phyloP scores from a whole-genome alignment of 768 basidiomycete species.

The Auriculariales sp. region DNA sequence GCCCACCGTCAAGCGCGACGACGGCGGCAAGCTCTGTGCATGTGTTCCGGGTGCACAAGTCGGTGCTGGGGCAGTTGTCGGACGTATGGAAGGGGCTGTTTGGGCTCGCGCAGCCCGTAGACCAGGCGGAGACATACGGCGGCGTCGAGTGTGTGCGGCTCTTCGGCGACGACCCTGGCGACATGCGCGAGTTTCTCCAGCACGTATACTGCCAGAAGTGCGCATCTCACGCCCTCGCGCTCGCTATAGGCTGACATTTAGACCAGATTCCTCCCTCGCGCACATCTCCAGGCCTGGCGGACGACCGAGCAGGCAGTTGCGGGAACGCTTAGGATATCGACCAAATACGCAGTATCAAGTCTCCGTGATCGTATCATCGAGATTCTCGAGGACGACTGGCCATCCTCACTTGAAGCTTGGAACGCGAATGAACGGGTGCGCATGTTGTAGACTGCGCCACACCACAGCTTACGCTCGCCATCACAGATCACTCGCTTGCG shows the following conservation, averaged over 20 bases:
- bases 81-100: neutral
- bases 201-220: neutral
- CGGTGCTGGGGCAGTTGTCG: neutral
- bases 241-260: neutral
- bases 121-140: neutral
- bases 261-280: neutral
- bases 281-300: neutral
- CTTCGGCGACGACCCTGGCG: neutral
- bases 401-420: slow-evolving; percentile 1
- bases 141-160: neutral
- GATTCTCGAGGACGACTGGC: slow-evolving; percentile 7
- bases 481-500: neutral
- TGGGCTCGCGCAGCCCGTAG: neutral
- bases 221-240: neutral
- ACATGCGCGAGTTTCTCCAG: slow-evolving; percentile 1
- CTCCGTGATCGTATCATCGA: slow-evolving; percentile 5
- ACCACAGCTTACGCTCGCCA: neutral
- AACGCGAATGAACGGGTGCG: neutral
- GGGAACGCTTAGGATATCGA: slow-evolving; percentile 4
- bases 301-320: neutral
- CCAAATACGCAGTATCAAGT: slow-evolving; percentile 7
- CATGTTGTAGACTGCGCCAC: neutral
- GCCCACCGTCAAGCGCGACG: neutral
- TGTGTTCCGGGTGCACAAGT: slow-evolving; percentile 1
- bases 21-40: neutral